Conservation (phyloP, 78 protist genomes). For the Dictyostelium firmibasis region DNA sequence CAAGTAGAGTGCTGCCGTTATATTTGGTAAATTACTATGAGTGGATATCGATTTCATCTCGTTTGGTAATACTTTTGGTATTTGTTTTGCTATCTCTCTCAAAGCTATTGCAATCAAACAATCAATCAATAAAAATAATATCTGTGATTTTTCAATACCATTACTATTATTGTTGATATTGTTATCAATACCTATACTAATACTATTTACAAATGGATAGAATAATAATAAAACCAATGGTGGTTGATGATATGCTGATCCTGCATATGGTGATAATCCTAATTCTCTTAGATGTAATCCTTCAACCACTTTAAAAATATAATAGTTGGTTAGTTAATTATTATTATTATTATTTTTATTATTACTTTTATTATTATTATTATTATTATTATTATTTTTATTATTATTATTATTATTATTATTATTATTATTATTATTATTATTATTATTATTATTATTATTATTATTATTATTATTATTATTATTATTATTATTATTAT, state of each 20-base stretch:
- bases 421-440: too few species aligned
- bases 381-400: too few species aligned
- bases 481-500: too few species aligned
- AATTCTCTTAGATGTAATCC: constrained; percentile 46
- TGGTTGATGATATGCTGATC: constrained; percentile 79
- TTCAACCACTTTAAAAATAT: constrained; percentile 70
- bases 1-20: constrained; percentile 59
- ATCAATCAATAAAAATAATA: constrained; percentile 28
- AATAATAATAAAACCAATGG: constrained; percentile 63
- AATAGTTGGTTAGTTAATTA: too few species aligned
- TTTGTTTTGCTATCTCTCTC: neutral
- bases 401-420: too few species aligned
- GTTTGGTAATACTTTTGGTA: constrained; percentile 43
- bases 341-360: too few species aligned
- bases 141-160: neutral
- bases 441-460: too few species aligned
- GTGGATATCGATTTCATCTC: constrained; percentile 19
- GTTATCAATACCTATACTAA: neutral
- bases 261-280: constrained; percentile 76
- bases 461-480: too few species aligned
- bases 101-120: constrained; percentile 2
- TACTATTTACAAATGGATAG: constrained; percentile 20
- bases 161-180: neutral
- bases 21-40: constrained; percentile 30
- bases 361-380: too few species aligned